These are phyloP conservation scores for Geranium incanum DNA, from an alignment of 441 rosid genomes.

Conservation along the genomic window DNA sequence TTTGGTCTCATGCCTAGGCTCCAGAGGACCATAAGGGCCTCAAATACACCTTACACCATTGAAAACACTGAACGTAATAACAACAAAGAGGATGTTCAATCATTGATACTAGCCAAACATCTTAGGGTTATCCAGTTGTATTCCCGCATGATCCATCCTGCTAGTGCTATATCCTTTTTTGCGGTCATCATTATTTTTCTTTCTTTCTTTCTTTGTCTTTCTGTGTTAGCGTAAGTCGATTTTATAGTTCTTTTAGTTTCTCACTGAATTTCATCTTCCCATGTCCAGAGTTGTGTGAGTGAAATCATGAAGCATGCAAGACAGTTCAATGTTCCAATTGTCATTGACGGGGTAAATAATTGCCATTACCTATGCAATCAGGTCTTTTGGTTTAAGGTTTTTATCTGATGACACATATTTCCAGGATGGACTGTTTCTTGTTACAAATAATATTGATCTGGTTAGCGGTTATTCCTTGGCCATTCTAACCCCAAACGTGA, in stretches of 20 bases:
- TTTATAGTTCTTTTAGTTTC: not conserved
- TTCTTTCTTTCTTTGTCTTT: not conserved
- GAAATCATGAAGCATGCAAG: constrained; percentile 69
- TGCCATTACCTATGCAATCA: constrained; percentile 5
- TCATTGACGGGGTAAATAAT: constrained; percentile 74
- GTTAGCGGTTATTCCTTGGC: constrained; percentile 68
- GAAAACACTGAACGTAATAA: no score
- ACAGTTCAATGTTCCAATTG: constrained; percentile 59
- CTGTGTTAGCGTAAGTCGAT: not conserved
- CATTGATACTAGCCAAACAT: no score
- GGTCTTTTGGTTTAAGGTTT: not conserved
- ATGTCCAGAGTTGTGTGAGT: constrained; percentile 65
- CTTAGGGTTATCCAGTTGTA: not conserved
- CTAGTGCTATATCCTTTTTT: not conserved
- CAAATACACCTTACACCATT: no score
- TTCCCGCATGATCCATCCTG: not conserved
- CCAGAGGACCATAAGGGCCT: no score
- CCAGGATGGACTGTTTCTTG: constrained; percentile 86
- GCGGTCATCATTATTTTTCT: not conserved
- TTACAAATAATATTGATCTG: constrained; percentile 57
- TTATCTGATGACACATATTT: constrained; percentile 12
- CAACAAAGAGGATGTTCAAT: no score
- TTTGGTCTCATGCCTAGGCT: no score
- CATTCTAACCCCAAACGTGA: constrained; percentile 80
- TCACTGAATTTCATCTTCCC: not conserved